Conservation (phyloP, 1,139 yeast genomes). For the Sugiyamaella castrensis region DNA sequence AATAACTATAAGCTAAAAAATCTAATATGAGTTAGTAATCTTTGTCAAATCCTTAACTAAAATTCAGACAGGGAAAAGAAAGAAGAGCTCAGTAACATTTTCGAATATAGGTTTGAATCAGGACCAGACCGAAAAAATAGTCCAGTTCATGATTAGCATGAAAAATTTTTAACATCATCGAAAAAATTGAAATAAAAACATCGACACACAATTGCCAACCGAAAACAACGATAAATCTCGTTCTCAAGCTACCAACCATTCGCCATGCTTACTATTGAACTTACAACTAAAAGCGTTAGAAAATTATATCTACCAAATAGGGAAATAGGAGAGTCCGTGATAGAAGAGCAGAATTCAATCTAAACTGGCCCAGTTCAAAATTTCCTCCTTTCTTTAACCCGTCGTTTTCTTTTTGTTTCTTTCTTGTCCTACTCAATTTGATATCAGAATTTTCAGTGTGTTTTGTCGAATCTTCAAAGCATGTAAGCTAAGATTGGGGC, state of each 20-base stretch:
- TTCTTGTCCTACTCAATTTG: background rate
- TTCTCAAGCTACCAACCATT: background rate
- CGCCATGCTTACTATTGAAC: background rate
- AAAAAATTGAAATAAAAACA: background rate
- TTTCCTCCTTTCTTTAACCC: background rate
- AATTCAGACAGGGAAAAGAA: too few relatives aligned
- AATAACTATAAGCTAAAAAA: too few relatives aligned
- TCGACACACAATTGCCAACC: background rate
- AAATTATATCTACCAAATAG: constrained; percentile 4
- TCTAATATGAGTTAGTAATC: too few relatives aligned
- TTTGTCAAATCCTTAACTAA: too few relatives aligned
- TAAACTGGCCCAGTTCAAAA: too few relatives aligned
- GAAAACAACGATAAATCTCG: background rate
- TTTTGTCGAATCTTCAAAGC: constrained; percentile 53
- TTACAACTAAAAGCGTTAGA: constrained; percentile 10
- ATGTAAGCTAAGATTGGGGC: constrained; percentile 55
- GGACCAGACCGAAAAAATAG: background rate
- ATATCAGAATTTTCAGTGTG: constrained; percentile 24
- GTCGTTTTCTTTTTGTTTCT: background rate
- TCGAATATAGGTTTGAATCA: constrained; percentile 14
- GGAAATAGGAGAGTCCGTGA: too few relatives aligned
- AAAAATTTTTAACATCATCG: constrained; percentile 24
- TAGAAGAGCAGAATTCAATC: background rate
- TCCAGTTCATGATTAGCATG: constrained; percentile 34
- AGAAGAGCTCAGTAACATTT: constrained; percentile 7